Evolutionary conservation across 768 basidiomycete species (phyloP), one percentile per base, ranked within the genome.

Genomic region (Naganishia vishniacii): DNA sequence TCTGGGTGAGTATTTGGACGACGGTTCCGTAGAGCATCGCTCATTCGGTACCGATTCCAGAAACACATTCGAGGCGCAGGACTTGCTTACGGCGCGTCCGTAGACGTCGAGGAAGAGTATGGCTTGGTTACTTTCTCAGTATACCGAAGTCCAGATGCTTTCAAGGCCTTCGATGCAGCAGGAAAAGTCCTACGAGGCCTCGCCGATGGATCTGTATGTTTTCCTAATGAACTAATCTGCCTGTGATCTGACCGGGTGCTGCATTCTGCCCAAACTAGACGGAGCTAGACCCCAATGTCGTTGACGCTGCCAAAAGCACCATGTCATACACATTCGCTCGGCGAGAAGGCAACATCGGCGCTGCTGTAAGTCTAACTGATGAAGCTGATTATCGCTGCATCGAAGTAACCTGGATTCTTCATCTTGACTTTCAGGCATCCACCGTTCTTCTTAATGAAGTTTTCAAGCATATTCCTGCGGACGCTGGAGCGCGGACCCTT

Each of bases 251-350:
- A 44, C 23, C n/a, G 25, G 3, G 4, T 53, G 25, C 47, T 12
- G 13, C 64, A 48, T 68, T 26, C 65, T 51, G 34, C 15, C 32
- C 8, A 28, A 29, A 41, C 59, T 65, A 97, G 92, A 84, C 94
- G 69, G 81, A 83, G 42, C 79, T 99, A 9, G 88, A 91, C 41
- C 82, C 86, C 59, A 86, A 88, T 0, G 84, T 85, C 9, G 78
- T 98, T 40, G 92, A 97, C 69, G 88, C 89, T 0, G 90, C 92
- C 4, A 91, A 94, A 80, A 92, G 89, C 68, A 88, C 85, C 49
- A 86, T 95, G 67, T 92, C 95, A 4, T 97, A 86, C 71, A 81
- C 82, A 8, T 87, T 92, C 11, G 84, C 92, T 0, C 84, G 85
- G 72, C 81, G 82, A 47, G 88, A 94, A 23, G 87, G 91, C 20